Evolutionary conservation across 169 alveolate genomes (phyloP).

Genomic region (Eimeria praecox): DNA sequence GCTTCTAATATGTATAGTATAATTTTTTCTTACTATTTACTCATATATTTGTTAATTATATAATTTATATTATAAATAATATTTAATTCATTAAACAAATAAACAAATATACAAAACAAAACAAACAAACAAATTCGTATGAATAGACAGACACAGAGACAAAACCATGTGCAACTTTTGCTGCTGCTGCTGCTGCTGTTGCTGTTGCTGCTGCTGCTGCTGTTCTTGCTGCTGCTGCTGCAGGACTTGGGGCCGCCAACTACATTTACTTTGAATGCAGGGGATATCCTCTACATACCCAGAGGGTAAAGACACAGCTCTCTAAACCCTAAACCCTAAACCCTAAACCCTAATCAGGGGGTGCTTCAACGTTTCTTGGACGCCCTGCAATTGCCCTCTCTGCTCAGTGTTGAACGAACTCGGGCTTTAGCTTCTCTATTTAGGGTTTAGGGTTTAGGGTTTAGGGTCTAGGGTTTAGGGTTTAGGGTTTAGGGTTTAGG

Average conservation of each 20-base stretch:
- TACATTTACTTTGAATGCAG: conserved; percentile 22
- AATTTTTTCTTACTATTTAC: too few relatives aligned
- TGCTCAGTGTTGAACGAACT: background rate
- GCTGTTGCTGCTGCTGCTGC: conserved; percentile 32
- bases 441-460: conserved; percentile 25
- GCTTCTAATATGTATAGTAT: too few relatives aligned
- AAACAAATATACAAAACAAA: too few relatives aligned
- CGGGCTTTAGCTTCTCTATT: background rate
- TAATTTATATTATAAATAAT: too few relatives aligned
- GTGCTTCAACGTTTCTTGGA: too few relatives aligned
- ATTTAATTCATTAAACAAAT: too few relatives aligned
- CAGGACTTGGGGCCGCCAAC: conserved; percentile 67
- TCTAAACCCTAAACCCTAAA: conserved; percentile 12
- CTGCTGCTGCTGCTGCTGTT: background rate
- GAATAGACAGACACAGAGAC: too few relatives aligned
- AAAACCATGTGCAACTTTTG: too few relatives aligned
- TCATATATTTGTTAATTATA: too few relatives aligned
- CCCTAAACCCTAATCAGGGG: background rate
- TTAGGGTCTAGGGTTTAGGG: conserved; percentile 38
- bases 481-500: conserved; percentile 31
- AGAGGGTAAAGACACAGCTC: conserved; percentile 81
- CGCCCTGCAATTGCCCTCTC: background rate
- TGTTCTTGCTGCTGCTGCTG: conserved; percentile 19
- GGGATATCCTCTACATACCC: conserved; percentile 82
- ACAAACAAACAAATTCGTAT: too few relatives aligned